Base-by-base conservation (phyloP, 305 asterid species). In the Salvia sclarea region DNA sequence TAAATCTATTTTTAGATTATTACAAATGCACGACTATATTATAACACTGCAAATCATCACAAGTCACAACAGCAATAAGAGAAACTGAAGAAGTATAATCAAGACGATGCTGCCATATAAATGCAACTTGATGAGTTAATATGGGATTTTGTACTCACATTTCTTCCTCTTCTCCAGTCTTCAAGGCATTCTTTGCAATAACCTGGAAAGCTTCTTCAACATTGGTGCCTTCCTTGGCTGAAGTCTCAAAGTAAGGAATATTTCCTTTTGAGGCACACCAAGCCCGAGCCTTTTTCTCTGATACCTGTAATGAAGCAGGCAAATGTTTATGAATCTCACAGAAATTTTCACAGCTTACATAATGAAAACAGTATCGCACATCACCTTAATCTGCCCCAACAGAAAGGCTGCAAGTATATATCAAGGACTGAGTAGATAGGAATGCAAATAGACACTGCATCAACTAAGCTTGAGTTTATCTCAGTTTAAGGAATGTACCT, bases 231-330 rank as follows among this genome's bases (percentile, higher is more conserved):
- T 86, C 93, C 74, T 86, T 86, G 67, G 93, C 93, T 66, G 93
- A 86, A 25, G 90, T 82, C 81, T 86, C 93, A 72, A 80, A 84
- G 84, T 86, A 86, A 52, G 93, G 93, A 60, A 86, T 84, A 43
- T 86, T 82, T 56, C 93, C 93, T 63, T 86, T 86, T 12, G 93
- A 82, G 68, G 93, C 86, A 72, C 93, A 86, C 93, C 93, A 86
- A 18, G 89, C 93, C 44, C 86, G 83, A 20, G 93, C 93, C 75
- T 86, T 86, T 70, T 86, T 86, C 84, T 86, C 93, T 67, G 93
- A 86, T 54, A 86, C 93, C 93, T 86, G 56, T 18, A 47, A 56
- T 18, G 37, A 53, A 20, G 68, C 55, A 73, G 49, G 48, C 14
- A 64, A 40, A 48, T 38, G 21, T 40, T 16, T 62, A 49, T 66